A percentile compares a stretch with the other conserved stretches of the same genome.
phyloP scores from a whole-genome alignment of 108 stramenopile species.

The Cyclotella baltica region DNA sequence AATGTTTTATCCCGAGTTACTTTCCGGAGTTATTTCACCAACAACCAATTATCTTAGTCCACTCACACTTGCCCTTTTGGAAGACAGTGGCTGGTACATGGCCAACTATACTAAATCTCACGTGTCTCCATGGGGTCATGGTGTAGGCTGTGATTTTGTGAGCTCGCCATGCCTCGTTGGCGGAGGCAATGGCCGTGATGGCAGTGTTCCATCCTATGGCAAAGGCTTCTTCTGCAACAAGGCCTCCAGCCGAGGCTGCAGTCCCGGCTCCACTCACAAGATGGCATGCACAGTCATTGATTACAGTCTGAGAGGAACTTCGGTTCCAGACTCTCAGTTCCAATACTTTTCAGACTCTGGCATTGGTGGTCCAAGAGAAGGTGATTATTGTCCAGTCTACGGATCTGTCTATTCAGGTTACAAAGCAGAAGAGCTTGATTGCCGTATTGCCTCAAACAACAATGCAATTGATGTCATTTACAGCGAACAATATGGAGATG shows the following conservation, averaged over 20 bases:
- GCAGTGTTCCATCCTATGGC: slow-evolving; percentile 63
- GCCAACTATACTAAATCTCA: slow-evolving; percentile 62
- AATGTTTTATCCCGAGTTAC: slow-evolving; percentile 72
- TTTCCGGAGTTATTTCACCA: slow-evolving; percentile 76
- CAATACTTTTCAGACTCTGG: slow-evolving; percentile 71
- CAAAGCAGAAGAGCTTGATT: slow-evolving; percentile 69
- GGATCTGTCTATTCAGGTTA: slow-evolving; percentile 72
- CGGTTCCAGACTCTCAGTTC: slow-evolving; percentile 59
- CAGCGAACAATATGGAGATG: slow-evolving; percentile 73
- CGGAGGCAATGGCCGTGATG: slow-evolving; percentile 48
- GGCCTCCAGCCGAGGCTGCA: slow-evolving; percentile 66
- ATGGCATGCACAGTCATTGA: slow-evolving; percentile 84
- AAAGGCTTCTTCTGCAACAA: slow-evolving; percentile 78
- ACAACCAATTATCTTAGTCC: slow-evolving; percentile 77
- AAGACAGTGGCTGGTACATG: slow-evolving; percentile 89
- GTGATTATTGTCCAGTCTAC: slow-evolving; percentile 85
- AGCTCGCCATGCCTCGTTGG: slow-evolving; percentile 64
- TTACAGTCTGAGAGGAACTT: slow-evolving; percentile 63
- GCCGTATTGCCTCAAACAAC: slow-evolving; percentile 61
- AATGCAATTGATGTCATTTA: slow-evolving; percentile 65
- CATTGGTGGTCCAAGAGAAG: slow-evolving; percentile 79
- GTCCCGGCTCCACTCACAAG: slow-evolving; percentile 76
- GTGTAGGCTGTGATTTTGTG: slow-evolving; percentile 86
- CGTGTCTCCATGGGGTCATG: slow-evolving; percentile 65
- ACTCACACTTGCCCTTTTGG: slow-evolving; percentile 80